These are phyloP conservation scores for Claviceps lovelessii DNA, from an alignment of 2,329 filamentous ascomycete genomes.

Conservation along the genomic window DNA sequence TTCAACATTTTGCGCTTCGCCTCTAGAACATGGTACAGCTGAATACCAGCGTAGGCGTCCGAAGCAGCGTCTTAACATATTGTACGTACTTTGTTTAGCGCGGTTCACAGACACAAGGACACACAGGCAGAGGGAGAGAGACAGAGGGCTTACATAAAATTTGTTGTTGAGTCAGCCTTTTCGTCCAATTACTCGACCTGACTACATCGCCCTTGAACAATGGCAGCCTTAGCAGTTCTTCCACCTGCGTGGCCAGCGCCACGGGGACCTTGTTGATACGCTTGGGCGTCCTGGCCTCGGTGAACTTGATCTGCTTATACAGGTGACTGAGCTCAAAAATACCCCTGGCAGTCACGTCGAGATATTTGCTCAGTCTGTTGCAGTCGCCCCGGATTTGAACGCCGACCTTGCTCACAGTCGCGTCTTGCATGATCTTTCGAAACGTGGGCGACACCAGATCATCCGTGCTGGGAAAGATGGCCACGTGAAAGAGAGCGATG, in stretches of 20 bases:
- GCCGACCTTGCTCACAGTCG: slow-evolving; percentile 57
- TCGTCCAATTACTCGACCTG: slow-evolving; percentile 61
- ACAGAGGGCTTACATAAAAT: slow-evolving; percentile 44
- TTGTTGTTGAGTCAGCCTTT: slow-evolving; percentile 46
- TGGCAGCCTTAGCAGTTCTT: slow-evolving; percentile 57
- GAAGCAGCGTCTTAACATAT: slow-evolving; percentile 51
- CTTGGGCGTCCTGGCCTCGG: slow-evolving; percentile 31
- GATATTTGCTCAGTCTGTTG: slow-evolving; percentile 50
- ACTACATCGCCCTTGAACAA: slow-evolving; percentile 59
- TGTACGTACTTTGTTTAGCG: background rate
- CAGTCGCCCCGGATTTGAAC: slow-evolving; percentile 61
- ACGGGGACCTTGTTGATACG: slow-evolving; percentile 54
- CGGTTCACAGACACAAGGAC: background rate
- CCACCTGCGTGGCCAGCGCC: slow-evolving; percentile 52
- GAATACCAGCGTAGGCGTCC: slow-evolving; percentile 67
- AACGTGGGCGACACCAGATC: slow-evolving; percentile 59
- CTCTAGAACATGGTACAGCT: slow-evolving; percentile 60
- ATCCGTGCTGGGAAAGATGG: slow-evolving; percentile 38
- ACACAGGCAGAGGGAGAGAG: too few relatives aligned
- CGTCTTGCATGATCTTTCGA: slow-evolving; percentile 56
- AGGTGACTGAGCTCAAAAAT: slow-evolving; percentile 73
- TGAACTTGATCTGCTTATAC: slow-evolving; percentile 61
- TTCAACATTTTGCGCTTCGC: slow-evolving; percentile 48
- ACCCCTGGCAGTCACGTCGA: slow-evolving; percentile 50
- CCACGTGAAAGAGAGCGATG: slow-evolving; percentile 71